These are phyloP conservation scores for Tuctoria greenei DNA, from an alignment of 176 grass and related monocot genomes.

Conservation along the genomic window DNA sequence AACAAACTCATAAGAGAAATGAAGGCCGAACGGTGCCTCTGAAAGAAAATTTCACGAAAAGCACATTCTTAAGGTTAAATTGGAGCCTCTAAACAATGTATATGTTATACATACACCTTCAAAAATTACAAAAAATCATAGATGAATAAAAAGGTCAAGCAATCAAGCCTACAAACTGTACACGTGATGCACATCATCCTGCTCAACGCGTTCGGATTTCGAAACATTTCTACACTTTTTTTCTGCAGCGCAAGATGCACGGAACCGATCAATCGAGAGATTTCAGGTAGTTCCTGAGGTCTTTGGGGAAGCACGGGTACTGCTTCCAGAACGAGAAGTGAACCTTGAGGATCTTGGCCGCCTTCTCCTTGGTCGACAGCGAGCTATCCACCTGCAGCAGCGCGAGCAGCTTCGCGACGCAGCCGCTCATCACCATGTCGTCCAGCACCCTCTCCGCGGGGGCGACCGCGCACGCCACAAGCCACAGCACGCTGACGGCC, in stretches of 20 bases:
- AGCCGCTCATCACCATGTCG: conserved; percentile 62
- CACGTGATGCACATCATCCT: background rate
- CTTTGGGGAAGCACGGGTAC: conserved; percentile 67
- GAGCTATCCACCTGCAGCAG: conserved; percentile 59
- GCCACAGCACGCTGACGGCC: conserved; percentile 69
- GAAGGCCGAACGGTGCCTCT: background rate
- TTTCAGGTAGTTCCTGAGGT: conserved; percentile 51
- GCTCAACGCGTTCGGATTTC: background rate
- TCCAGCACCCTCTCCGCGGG: conserved; percentile 63
- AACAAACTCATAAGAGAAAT: too few species aligned
- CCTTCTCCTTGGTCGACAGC: conserved; percentile 71
- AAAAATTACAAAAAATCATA: background rate
- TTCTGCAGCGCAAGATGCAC: background rate
- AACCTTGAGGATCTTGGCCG: conserved; percentile 56
- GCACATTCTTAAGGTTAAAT: background rate
- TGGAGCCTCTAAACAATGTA: conserved; percentile 8
- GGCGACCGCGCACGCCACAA: conserved; percentile 47
- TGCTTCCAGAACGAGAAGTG: conserved; percentile 62
- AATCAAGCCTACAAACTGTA: conserved; percentile 13
- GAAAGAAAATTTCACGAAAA: background rate
- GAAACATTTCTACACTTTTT: background rate
- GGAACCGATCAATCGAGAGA: conserved; percentile 35
- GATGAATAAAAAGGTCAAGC: background rate
- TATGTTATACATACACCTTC: background rate
- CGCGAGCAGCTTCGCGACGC: conserved; percentile 63